Evolutionary conservation across 306 rosid species (phyloP).

Genomic region (Fragaria ananassa): DNA sequence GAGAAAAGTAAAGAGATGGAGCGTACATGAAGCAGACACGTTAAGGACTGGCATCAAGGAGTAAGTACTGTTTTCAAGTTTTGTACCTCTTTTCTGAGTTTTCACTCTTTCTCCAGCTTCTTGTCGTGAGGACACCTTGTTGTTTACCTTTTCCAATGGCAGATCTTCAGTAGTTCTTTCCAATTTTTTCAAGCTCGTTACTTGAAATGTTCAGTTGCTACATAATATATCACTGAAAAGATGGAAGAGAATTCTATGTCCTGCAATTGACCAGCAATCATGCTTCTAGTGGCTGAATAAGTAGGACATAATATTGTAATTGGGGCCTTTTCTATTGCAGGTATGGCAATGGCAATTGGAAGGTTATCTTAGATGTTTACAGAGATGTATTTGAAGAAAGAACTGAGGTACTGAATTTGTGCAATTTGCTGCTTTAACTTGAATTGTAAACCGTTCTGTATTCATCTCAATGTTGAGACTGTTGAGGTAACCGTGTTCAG

Average conservation of each 20-base stretch:
- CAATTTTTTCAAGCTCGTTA: background rate
- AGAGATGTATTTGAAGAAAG: constrained; percentile 52
- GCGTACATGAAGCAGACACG: constrained; percentile 61
- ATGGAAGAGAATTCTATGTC: background rate
- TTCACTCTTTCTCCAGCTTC: background rate
- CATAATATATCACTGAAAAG: background rate
- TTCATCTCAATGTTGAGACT: constrained; percentile 1
- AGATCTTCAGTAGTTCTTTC: background rate
- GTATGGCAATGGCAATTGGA: constrained; percentile 81
- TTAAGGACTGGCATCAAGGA: constrained; percentile 53
- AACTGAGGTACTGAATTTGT: constrained; percentile 48
- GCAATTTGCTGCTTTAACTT: background rate
- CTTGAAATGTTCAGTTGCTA: background rate
- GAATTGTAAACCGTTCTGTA: background rate
- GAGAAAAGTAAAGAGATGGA: constrained; percentile 57
- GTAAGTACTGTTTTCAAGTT: constrained; percentile 37
- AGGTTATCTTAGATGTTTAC: constrained; percentile 40
- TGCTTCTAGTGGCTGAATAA: background rate
- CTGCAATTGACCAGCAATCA: background rate
- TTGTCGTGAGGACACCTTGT: background rate
- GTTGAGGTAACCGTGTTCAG: constrained; percentile 32
- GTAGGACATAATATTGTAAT: background rate
- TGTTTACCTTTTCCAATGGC: background rate
- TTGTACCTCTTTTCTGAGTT: background rate
- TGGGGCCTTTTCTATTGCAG: constrained; percentile 36